A percentile compares a stretch with the other conserved stretches of the same genome.
These are phyloP conservation scores for Amoeboradix gromovi DNA, from an alignment of 371 early-diverging fungal species.

Conservation along the genomic window DNA sequence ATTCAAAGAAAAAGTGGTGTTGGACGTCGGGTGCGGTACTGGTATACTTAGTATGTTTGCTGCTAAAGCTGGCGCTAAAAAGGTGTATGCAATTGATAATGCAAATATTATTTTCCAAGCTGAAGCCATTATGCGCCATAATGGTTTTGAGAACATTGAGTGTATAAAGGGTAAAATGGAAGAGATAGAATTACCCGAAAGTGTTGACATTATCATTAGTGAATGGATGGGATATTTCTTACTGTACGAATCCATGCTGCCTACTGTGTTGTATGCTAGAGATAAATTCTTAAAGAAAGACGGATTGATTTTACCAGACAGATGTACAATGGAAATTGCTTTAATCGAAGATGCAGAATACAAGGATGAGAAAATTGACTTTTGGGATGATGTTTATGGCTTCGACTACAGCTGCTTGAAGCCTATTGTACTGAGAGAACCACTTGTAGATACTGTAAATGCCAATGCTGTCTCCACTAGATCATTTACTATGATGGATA, in stretches of 20 bases:
- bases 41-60: constrained; percentile 66
- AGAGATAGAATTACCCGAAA: constrained; percentile 47
- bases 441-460: constrained; percentile 67
- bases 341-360: constrained; percentile 78
- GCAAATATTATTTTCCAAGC: background rate
- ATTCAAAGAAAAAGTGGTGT: constrained; percentile 44
- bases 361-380: constrained; percentile 47
- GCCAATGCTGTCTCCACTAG: constrained; percentile 40
- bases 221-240: constrained; percentile 61
- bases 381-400: constrained; percentile 65
- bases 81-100: constrained; percentile 65
- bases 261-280: constrained; percentile 44
- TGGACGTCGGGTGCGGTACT: constrained; percentile 82
- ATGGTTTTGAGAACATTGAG: background rate
- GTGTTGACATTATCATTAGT: constrained; percentile 73
- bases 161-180: constrained; percentile 8
- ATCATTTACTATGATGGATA: constrained; percentile 38
- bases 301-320: constrained; percentile 63
- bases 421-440: constrained; percentile 52
- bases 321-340: constrained; percentile 56
- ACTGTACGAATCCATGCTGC: constrained; percentile 69
- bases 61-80: constrained; percentile 57
- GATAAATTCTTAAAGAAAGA: constrained; percentile 70
- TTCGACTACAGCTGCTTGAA: constrained; percentile 70
- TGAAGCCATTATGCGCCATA: background rate